These are phyloP conservation scores for Aspergillus homomorphus DNA, from an alignment of 495 filamentous ascomycete species.

Conservation along the genomic window DNA sequence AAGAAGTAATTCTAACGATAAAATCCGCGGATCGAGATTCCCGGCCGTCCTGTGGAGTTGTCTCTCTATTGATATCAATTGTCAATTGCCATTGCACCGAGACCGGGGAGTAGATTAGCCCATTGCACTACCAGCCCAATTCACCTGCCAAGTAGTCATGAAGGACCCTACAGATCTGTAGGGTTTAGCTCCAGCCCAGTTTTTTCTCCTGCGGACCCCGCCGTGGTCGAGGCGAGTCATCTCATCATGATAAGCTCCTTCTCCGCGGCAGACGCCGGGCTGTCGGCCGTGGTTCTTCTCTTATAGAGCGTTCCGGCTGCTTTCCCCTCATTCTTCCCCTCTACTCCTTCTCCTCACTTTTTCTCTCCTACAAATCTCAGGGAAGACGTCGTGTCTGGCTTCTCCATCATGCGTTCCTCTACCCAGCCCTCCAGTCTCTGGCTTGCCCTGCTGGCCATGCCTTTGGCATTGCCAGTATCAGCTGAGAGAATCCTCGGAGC, in stretches of 20 bases:
- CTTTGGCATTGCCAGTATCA: slow-evolving; percentile 36
- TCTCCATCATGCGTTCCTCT: slow-evolving; percentile 30
- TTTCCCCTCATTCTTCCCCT: background rate
- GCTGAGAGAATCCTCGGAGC: slow-evolving; percentile 60
- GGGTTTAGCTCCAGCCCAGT: background rate
- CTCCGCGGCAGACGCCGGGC: slow-evolving; percentile 8
- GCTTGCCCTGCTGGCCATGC: slow-evolving; percentile 27
- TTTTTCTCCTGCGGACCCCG: slow-evolving; percentile 6
- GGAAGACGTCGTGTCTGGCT: background rate
- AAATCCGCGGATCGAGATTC: no score
- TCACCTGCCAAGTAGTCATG: background rate
- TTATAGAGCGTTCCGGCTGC: background rate
- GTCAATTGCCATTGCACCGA: background rate
- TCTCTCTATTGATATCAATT: no score
- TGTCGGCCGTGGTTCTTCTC: background rate
- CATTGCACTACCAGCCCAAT: background rate
- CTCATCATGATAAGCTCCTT: slow-evolving; percentile 14
- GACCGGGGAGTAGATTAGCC: background rate
- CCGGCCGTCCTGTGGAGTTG: no score
- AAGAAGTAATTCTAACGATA: no score
- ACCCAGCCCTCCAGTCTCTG: slow-evolving; percentile 28
- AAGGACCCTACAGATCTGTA: background rate
- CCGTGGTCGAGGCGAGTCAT: slow-evolving; percentile 1
- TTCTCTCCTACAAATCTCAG: background rate
- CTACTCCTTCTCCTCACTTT: background rate